Conservation (phyloP, 2,329 filamentous ascomycete species). For the Talaromyces verruculosus region DNA sequence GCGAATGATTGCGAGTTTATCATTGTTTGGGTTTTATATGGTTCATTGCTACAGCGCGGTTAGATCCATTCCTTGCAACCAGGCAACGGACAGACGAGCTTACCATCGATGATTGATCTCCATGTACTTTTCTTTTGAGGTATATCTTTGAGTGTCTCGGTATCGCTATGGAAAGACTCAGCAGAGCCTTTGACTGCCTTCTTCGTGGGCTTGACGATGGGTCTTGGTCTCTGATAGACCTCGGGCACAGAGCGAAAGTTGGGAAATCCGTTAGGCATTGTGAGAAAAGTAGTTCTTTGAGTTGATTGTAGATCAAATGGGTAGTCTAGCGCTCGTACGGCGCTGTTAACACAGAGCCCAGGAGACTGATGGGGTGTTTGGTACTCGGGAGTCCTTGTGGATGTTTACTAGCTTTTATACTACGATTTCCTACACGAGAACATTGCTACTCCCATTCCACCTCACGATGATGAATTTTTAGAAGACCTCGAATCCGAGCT, state of each 20-base stretch:
- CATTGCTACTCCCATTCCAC: not conserved
- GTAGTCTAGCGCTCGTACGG: not conserved
- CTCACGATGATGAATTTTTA: not conserved
- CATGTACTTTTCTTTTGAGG: conserved; percentile 4
- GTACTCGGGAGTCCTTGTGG: not conserved
- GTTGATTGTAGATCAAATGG: not conserved
- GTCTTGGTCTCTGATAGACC: conserved; percentile 9
- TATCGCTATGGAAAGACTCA: conserved; percentile 15
- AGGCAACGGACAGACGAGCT: not conserved
- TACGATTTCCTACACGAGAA: no score
- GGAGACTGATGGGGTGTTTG: not conserved
- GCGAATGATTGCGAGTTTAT: not conserved
- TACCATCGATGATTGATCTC: conserved; percentile 9
- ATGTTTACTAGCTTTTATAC: not conserved
- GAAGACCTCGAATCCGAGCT: not conserved
- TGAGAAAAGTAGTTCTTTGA: not conserved
- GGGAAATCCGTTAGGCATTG: conserved; percentile 16
- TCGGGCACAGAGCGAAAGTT: conserved; percentile 17
- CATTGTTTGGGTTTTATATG: conserved; percentile 9
- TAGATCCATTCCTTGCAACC: not conserved
- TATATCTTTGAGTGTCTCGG: conserved; percentile 8
- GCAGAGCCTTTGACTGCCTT: conserved; percentile 7
- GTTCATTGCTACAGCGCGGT: conserved; percentile 14
- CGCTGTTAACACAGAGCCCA: not conserved
- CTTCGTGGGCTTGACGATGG: conserved; percentile 7